Evolutionary conservation across 352 stramenopile species (phyloP), one percentile per base, ranked within the genome.

Genomic region (Globisporangium megalacanthum): DNA sequence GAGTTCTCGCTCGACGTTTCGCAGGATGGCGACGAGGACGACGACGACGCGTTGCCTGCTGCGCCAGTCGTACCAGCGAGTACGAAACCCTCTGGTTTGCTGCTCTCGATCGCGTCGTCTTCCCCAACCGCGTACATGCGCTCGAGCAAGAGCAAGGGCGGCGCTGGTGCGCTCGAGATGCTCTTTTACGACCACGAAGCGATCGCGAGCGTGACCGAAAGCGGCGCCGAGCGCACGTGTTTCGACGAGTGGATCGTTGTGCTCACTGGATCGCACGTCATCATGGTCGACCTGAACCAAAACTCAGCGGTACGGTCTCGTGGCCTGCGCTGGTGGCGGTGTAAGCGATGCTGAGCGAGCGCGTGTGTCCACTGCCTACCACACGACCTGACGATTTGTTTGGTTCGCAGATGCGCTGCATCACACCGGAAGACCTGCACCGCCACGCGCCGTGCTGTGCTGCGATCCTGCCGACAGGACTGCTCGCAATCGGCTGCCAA

Each of bases 221-320:
- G 72, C 37, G 52, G 66, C 15, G 64, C 54, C 1, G 67, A 81
- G 9, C 76, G 80, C 20, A 60, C 60, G 0, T 89, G 75, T 57
- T 91, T 87, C 54, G 81, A 92, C 6, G 80, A 91, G 49, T 89
- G 70, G 73, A 60, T 92, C 14, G 61, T 92, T 45, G 71, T 92
- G 15, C 57, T 89, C 22, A 70, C 77, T 0, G 51, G 69, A 1
- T 76, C 77, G 6, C 62, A 87, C n/a, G 76, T 92, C 25, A 62
- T 86, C n/a, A 63, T 89, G 49, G 88, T 71, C 42, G 80, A 92
- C 47, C 64, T 92, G 15, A 85, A 88, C 49, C 77, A 88, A n/a
- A 79, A 74, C 20, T 66, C 68, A 35, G 59, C 63, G 46, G 77
- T 91, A 47, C 45, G 63, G 11, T 22, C 6, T 37, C 10, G 19